Evolutionary conservation across 306 rosid genomes (phyloP), one percentile per base, ranked within the genome.

Genomic region (Quercus dentata): DNA sequence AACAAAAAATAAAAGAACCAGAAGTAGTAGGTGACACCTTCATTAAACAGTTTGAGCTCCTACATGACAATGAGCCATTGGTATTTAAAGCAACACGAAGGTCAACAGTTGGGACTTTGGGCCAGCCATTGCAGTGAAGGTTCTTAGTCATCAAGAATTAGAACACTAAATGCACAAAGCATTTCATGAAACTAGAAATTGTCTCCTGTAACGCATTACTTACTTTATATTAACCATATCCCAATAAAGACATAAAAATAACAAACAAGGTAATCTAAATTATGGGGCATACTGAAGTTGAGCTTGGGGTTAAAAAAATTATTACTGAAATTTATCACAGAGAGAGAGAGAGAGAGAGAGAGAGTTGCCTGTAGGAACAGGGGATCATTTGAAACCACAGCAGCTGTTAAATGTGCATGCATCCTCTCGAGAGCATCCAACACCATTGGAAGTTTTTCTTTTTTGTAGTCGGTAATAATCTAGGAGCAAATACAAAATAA

Each of bases 391-490:
- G 98, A 95, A 76, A 95, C 97, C 25, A 95, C 96, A 19, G 98
- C 98, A 23, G 99, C 99, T 1, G 97, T 89, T 86, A 92, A 82
- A 85, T 92, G 99, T 10, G 97, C 97, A 79, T 95, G 90, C 98
- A 92, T 90, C 84, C 87, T 91, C 87, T 95, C 99, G 78, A 95
- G 73, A 59, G 85, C 87, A 67, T 95, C 98, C 90, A 95, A 87
- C 72, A 91, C 96, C 80, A 86, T 9, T 56, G 98, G 69, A 55
- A 95, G 89, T 89, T 95, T 92, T 75, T 86, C 83, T 6, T 73
- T 78, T 83, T 84, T 92, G 69, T 95, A 95, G 68, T 93, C 94
- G 0, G 98, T 91, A 44, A 95, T 62, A 79, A 95, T 59, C 99
- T 95, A 85, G 31, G 72, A 27, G 80, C 64, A 75, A 23, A 71